phyloP scores from a whole-genome alignment of 2,329 filamentous ascomycete species.

The Aciculosporium take region DNA sequence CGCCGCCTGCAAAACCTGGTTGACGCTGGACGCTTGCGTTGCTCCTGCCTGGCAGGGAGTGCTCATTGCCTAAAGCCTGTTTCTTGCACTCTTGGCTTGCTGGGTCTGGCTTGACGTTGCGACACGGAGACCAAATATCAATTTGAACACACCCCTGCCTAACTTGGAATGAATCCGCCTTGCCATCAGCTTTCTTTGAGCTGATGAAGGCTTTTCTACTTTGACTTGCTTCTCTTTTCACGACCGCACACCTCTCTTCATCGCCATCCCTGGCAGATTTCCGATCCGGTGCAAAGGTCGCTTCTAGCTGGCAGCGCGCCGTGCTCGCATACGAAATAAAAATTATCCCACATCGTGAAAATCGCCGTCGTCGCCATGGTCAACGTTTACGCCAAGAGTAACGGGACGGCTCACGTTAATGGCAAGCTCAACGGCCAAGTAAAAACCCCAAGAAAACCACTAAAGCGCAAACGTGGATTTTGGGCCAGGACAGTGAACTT shows the following conservation, averaged over 20 bases:
- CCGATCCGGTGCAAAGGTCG: neutral
- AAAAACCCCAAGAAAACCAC: conserved; percentile 10
- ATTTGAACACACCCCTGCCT: neutral
- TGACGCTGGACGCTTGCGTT: neutral
- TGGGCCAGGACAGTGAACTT: conserved; percentile 30
- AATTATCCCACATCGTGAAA: neutral
- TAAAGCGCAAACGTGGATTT: conserved; percentile 15
- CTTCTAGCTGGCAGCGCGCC: neutral
- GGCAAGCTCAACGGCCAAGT: conserved; percentile 19
- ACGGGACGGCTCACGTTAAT: conserved; percentile 24
- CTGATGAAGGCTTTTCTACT: conserved; percentile 1
- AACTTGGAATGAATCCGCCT: neutral
- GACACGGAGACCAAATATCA: neutral
- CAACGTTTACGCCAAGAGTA: conserved; percentile 25
- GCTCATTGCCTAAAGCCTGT: neutral
- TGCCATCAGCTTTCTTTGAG: neutral
- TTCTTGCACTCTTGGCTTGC: too few relatives aligned
- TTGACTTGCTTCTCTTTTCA: neutral
- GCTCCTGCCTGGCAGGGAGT: neutral
- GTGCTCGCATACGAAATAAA: neutral
- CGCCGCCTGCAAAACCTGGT: neutral
- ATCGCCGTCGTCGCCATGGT: conserved; percentile 5
- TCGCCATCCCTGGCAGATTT: neutral
- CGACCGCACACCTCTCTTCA: neutral
- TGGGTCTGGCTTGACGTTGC: too few relatives aligned